A percentile compares a stretch with the other conserved stretches of the same genome.
Conservation (phyloP, 192 early-diverging fungal species). For the Chytriomyces sp. region DNA sequence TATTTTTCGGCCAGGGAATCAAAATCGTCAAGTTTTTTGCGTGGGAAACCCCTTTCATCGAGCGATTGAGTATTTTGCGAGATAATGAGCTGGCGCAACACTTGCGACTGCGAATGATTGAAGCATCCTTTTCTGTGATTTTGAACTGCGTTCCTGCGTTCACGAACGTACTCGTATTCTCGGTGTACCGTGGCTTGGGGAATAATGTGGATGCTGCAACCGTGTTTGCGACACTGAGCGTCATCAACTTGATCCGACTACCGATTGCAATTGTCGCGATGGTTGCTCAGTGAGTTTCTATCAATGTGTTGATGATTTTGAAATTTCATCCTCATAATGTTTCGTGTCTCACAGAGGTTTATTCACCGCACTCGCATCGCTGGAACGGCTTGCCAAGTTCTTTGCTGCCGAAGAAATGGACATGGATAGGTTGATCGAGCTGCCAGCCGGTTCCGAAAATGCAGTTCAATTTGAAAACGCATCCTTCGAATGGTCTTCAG, state of each 20-base stretch:
- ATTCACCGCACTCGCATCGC: slow-evolving; percentile 19
- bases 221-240: too few relatives aligned
- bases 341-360: background rate
- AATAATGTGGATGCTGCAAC: slow-evolving; percentile 21
- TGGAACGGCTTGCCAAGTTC: background rate
- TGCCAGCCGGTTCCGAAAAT: background rate
- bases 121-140: slow-evolving; percentile 45
- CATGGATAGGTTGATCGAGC: background rate
- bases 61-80: slow-evolving; percentile 57
- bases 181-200: slow-evolving; percentile 42
- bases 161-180: slow-evolving; percentile 40
- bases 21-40: slow-evolving; percentile 91
- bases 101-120: slow-evolving; percentile 35
- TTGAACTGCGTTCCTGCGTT: slow-evolving; percentile 50
- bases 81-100: slow-evolving; percentile 58
- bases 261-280: too few relatives aligned
- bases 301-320: slow-evolving; percentile 40
- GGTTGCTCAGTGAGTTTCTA: slow-evolving; percentile 42
- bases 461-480: slow-evolving; percentile 20
- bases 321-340: slow-evolving; percentile 24
- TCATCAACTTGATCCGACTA: too few relatives aligned
- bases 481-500: slow-evolving; percentile 30
- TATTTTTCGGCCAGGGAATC: slow-evolving; percentile 50
- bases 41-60: slow-evolving; percentile 78
- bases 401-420: background rate